phyloP scores from a whole-genome alignment of 129 eudicot species.

The Centella asiatica region DNA sequence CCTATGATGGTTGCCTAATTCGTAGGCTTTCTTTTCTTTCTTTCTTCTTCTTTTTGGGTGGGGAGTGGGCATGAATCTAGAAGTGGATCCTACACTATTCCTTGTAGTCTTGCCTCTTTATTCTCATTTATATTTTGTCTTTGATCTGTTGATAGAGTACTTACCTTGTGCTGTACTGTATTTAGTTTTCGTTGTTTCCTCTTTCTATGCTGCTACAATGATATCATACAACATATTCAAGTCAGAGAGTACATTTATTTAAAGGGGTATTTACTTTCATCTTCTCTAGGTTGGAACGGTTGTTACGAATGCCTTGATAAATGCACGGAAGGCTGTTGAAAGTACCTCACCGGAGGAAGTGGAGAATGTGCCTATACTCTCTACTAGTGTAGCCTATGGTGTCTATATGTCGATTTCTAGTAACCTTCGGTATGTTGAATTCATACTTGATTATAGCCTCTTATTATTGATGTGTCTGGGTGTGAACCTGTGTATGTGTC shows the following conservation, averaged over 20 bases:
- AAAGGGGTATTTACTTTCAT: neutral
- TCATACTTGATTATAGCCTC: neutral
- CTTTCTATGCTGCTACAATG: neutral
- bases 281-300: slow-evolving; percentile 62
- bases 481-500: no score
- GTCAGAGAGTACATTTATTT: neutral
- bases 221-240: neutral
- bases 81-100: no score
- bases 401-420: slow-evolving; percentile 90
- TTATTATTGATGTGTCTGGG: neutral
- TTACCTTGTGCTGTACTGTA: neutral
- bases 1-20: no score
- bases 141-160: no score
- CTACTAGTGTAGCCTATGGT: slow-evolving; percentile 85
- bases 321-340: slow-evolving; percentile 61
- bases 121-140: no score
- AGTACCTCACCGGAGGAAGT: slow-evolving; percentile 39
- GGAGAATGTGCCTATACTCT: slow-evolving; percentile 62
- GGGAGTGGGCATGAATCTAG: no score
- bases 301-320: slow-evolving; percentile 59
- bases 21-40: no score
- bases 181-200: neutral
- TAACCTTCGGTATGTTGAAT: slow-evolving; percentile 66
- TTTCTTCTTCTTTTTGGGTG: no score
- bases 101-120: neutral